Percentiles rank a stretch among this genome's conserved stretches.
phyloP scores from a whole-genome alignment of 2,329 filamentous ascomycete species.

The Graphilbum fragrans region DNA sequence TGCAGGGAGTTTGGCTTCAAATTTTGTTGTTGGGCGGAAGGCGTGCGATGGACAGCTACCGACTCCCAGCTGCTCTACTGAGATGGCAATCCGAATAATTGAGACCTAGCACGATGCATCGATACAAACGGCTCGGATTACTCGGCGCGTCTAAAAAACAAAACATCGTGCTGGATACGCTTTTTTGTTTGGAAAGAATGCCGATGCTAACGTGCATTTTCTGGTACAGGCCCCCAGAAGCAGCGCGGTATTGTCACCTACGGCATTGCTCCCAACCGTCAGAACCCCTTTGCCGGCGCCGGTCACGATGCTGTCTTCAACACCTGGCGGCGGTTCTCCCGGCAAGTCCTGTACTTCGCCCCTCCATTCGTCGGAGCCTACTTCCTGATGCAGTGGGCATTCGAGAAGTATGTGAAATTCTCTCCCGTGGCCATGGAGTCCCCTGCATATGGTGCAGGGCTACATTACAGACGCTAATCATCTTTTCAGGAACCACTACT shows the following conservation, averaged over 20 bases:
- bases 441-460: too few relatives aligned
- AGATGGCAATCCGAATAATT: too few relatives aligned
- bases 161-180: neutral
- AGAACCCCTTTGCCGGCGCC: conserved; percentile 72
- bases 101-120: too few relatives aligned
- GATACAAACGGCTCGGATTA: too few relatives aligned
- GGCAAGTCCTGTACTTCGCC: conserved; percentile 80
- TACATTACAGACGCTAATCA: neutral
- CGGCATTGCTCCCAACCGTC: conserved; percentile 74
- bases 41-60: too few relatives aligned
- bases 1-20: too few relatives aligned
- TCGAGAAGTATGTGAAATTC: conserved; percentile 57
- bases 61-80: too few relatives aligned
- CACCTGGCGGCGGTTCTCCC: conserved; percentile 73
- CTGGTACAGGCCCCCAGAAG: conserved; percentile 11
- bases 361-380: conserved; percentile 72
- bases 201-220: neutral
- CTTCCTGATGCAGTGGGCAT: conserved; percentile 80
- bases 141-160: too few relatives aligned
- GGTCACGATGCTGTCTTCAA: conserved; percentile 86
- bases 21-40: too few relatives aligned
- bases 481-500: conserved; percentile 58
- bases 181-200: neutral
- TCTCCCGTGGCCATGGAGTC: neutral
- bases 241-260: conserved; percentile 59